Percentiles rank a stretch among this genome's conserved stretches.
Conservation (phyloP, 164 flowering plant genomes). For the Brasenia schreberi region DNA sequence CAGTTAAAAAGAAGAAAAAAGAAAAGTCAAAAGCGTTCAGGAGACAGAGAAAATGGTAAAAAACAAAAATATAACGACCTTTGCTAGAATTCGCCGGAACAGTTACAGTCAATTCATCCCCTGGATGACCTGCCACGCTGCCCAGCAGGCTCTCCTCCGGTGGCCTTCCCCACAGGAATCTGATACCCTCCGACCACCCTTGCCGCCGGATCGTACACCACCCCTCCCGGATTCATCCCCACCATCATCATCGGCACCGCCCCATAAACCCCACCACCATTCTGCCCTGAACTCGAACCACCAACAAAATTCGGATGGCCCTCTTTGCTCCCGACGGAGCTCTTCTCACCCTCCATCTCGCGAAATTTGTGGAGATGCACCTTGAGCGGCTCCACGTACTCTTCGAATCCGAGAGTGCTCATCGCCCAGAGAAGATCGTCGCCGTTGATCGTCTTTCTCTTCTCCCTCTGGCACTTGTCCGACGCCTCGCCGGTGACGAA, state of each 20-base stretch:
- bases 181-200: background rate
- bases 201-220: background rate
- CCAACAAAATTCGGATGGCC: background rate
- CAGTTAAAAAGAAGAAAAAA: too few relatives aligned
- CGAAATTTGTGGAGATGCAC: constrained; percentile 25
- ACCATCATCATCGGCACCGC: background rate
- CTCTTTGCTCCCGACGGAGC: constrained; percentile 14
- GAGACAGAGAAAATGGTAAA: background rate
- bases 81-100: background rate
- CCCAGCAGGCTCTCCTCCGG: background rate
- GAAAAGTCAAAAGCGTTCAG: too few relatives aligned
- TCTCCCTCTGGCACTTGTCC: constrained; percentile 37
- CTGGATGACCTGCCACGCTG: background rate
- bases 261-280: background rate
- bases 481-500: constrained; percentile 39
- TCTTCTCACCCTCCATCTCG: constrained; percentile 28
- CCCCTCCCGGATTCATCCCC: background rate
- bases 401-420: constrained; percentile 35
- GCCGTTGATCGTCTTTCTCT: constrained; percentile 30
- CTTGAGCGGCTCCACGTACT: constrained; percentile 29
- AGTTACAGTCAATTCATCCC: too few relatives aligned
- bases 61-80: background rate
- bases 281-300: background rate
- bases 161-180: background rate
- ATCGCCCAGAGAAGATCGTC: constrained; percentile 40